A percentile compares a stretch with the other conserved stretches of the same genome.
Conservation (phyloP, 2,329 filamentous ascomycete species). For the Exophiala sp. region DNA sequence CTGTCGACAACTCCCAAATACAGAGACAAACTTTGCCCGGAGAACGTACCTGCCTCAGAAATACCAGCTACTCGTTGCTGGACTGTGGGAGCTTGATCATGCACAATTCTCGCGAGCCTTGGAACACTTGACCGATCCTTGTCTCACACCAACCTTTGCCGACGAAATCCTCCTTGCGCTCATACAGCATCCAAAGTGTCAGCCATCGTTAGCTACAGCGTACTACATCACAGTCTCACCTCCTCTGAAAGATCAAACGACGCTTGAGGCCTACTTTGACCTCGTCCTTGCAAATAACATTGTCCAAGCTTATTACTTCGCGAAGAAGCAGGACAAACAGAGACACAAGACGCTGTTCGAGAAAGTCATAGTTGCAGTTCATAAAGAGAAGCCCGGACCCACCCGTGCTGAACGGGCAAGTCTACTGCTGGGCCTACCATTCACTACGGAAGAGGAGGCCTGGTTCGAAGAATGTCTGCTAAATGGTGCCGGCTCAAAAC, state of each 20-base stretch:
- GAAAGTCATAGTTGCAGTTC: constrained; percentile 59
- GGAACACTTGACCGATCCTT: constrained; percentile 74
- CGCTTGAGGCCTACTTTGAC: constrained; percentile 65
- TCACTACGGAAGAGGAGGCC: constrained; percentile 65
- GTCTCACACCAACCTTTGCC: constrained; percentile 69
- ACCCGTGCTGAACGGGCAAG: constrained; percentile 55
- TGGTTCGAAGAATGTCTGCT: constrained; percentile 71
- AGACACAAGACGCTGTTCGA: constrained; percentile 65
- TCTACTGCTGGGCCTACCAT: constrained; percentile 69
- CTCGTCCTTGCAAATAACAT: constrained; percentile 66
- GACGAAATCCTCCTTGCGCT: constrained; percentile 77
- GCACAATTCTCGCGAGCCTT: constrained; percentile 56
- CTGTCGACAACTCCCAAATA: constrained; percentile 54
- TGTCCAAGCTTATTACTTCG: constrained; percentile 70
- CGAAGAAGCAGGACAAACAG: constrained; percentile 60
- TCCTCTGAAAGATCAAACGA: constrained; percentile 60
- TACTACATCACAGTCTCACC: constrained; percentile 77
- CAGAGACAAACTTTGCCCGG: constrained; percentile 58
- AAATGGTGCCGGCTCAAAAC: constrained; percentile 60
- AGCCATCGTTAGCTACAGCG: constrained; percentile 66
- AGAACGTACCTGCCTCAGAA: constrained; percentile 66
- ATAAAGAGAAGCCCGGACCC: constrained; percentile 41
- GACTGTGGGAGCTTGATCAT: constrained; percentile 75
- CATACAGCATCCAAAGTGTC: constrained; percentile 52
- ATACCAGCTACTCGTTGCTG: constrained; percentile 77